Base-by-base conservation (phyloP, 2,329 filamentous ascomycete species). In the Cordyceps cateniannulata region DNA sequence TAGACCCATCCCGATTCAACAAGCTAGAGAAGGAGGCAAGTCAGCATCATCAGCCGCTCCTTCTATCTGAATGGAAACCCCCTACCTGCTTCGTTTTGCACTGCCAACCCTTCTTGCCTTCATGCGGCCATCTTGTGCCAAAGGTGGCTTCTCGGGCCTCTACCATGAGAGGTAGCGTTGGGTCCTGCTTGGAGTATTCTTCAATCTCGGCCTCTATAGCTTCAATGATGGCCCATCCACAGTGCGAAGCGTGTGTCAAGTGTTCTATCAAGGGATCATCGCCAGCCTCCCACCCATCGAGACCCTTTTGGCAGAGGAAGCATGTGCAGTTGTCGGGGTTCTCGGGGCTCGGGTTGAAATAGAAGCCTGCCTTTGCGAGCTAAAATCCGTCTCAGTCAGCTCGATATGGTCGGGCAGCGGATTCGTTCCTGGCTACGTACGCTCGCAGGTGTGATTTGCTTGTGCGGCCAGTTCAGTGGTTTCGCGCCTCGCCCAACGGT, bases 1-100 rank as follows among this genome's bases (percentile, higher is more conserved):
- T 93, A 97, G 70, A 89, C 92, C 93, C 93, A 99, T 12, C 95
- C 95, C 29, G 91, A 90, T 65, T 93, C 90, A 38, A 91, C 91
- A 77, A 98, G 87, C 86, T 95, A 67, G 8, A n/a, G 24, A 42
- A 24, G 16, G 38, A 47, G 55, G 32, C 29, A 53, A 18, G 59
- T 66, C 45, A 67, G 63, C 12, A 45, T 54, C 40, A 22, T 12
- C 16, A n/a, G 22, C 1, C 18, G 35, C 16, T 9, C 58, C 29
- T 50, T 58, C 52, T 42, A 25, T 35, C 20, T 50, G 9, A 1
- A 10, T 2, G 44, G 12, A 25, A 24, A 10, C 10, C 10, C 14
- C 76, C 62, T 76, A 91, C 90, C 86, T 96, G 93, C 66, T 95
- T 89, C 0, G 85, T 87, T 73, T 95, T 96, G 77, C 91, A 96